Evolutionary conservation across 2,329 filamentous ascomycete species (phyloP), one percentile per base, ranked within the genome.

Genomic region (Aspergillus transmontanensis): DNA sequence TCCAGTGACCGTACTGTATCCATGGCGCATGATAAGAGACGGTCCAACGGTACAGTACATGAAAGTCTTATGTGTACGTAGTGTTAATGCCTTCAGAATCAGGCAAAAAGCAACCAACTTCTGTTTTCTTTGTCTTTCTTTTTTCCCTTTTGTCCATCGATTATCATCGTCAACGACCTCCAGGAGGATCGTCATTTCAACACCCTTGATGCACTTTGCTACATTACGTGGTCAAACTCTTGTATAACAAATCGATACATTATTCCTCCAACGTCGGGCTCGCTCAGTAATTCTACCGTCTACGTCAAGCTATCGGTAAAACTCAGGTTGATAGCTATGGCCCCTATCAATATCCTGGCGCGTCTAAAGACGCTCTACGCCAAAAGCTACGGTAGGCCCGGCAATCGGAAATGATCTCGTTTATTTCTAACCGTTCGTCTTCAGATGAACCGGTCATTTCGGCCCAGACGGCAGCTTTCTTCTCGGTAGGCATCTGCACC

Each of bases 391-490:
- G 70, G 77, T 78, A 68, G 54, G 68, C 67, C 50, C 6, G 10
- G n/a, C 26, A 43, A 23, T 57, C 45, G 12, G 39, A 48, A 45
- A 39, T 36, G 21, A 32, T n/a, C 23, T 41, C 41, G 30, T 51
- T 28, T n/a, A 12, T 43, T 26, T 62, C 62, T 70, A 55, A 70
- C 55, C 26, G 39, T 59, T 48, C 34, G 56, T 26, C 9, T 55
- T 56, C 58, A 79, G 77, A 76, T 66, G 71, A 78, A 58, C 77
- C 78, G 30, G 71, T 74, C 60, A 72, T 80, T 61, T 78, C 77
- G 60, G 68, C 72, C 59, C 66, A 72, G 30, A 73, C 75, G 28
- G 76, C 79, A 58, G 72, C 75, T 60, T 58, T 77, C 41, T 70
- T 80, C 48, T 81, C 79, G 65, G 79, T 81, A 76, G 62, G 76